Evolutionary conservation across 352 stramenopile species (phyloP).

Genomic region (Aphanomyces cochlioides): DNA sequence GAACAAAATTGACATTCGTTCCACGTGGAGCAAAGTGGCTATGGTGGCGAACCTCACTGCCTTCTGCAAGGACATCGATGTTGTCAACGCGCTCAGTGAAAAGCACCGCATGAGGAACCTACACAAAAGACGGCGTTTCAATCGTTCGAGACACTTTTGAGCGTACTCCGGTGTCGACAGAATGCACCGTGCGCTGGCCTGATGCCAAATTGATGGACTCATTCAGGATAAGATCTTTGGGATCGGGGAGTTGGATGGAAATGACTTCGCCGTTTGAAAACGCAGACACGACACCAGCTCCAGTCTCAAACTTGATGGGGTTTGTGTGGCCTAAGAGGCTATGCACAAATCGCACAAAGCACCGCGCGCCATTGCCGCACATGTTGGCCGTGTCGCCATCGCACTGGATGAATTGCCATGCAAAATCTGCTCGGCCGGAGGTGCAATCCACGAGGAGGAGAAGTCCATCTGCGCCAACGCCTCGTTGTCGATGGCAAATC

Average conservation of each 20-base stretch:
- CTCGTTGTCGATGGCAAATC: conserved; percentile 10
- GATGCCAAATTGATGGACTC: neutral
- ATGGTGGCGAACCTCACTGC: conserved; percentile 26
- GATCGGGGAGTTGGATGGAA: conserved; percentile 7
- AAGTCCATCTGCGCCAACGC: neutral
- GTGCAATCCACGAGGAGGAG: neutral
- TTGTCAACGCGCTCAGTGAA: neutral
- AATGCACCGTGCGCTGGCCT: conserved; percentile 17
- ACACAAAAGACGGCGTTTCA: neutral
- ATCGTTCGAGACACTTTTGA: neutral
- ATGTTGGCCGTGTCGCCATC: conserved; percentile 29
- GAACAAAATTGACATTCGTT: conserved; percentile 30
- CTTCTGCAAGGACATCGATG: conserved; percentile 8
- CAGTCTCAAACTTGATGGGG: conserved; percentile 26
- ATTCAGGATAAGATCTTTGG: neutral
- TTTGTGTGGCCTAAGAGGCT: neutral
- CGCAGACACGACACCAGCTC: conserved; percentile 17
- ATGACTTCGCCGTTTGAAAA: neutral
- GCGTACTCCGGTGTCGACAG: conserved; percentile 16
- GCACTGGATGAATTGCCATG: conserved; percentile 23
- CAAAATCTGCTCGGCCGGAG: conserved; percentile 9
- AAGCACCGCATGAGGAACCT: conserved; percentile 23
- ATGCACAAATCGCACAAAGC: conserved; percentile 30
- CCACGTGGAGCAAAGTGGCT: conserved; percentile 13
- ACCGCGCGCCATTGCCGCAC: conserved; percentile 29